Conservation (phyloP, 2,329 filamentous ascomycete genomes). For the Cercospora brassicicola region DNA sequence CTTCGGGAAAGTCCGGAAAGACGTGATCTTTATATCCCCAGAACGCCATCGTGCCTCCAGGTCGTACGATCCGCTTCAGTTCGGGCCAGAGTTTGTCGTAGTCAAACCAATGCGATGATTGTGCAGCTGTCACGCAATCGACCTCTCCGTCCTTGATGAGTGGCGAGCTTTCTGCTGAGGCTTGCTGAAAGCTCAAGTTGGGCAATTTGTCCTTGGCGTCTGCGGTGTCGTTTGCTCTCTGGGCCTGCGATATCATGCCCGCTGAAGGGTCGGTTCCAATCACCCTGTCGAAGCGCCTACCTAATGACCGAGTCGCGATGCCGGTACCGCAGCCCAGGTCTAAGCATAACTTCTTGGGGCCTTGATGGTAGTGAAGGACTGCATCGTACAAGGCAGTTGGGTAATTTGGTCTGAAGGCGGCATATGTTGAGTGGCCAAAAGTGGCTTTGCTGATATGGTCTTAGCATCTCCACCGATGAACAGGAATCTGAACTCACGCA, state of each 20-base stretch:
- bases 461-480: neutral
- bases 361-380: slow-evolving; percentile 57
- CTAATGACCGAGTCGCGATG: slow-evolving; percentile 56
- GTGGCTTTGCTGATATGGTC: slow-evolving; percentile 50
- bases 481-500: slow-evolving; percentile 5
- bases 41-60: slow-evolving; percentile 61
- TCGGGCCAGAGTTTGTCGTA: slow-evolving; percentile 57
- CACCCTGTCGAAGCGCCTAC: slow-evolving; percentile 53
- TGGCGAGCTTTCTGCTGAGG: slow-evolving; percentile 53
- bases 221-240: slow-evolving; percentile 21
- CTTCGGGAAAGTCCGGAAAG: slow-evolving; percentile 55
- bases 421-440: slow-evolving; percentile 60
- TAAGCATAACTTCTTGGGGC: slow-evolving; percentile 44
- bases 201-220: slow-evolving; percentile 19
- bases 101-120: slow-evolving; percentile 69
- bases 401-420: slow-evolving; percentile 61
- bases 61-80: slow-evolving; percentile 55
- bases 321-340: slow-evolving; percentile 68
- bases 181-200: slow-evolving; percentile 54
- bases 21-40: slow-evolving; percentile 68
- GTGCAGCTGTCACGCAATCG: slow-evolving; percentile 55
- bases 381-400: slow-evolving; percentile 56
- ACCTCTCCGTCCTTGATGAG: slow-evolving; percentile 53
- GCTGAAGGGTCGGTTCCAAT: slow-evolving; percentile 59
- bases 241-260: slow-evolving; percentile 52